Conservation (phyloP, 192 early-diverging fungal genomes). For the Backusella psychrophila region DNA sequence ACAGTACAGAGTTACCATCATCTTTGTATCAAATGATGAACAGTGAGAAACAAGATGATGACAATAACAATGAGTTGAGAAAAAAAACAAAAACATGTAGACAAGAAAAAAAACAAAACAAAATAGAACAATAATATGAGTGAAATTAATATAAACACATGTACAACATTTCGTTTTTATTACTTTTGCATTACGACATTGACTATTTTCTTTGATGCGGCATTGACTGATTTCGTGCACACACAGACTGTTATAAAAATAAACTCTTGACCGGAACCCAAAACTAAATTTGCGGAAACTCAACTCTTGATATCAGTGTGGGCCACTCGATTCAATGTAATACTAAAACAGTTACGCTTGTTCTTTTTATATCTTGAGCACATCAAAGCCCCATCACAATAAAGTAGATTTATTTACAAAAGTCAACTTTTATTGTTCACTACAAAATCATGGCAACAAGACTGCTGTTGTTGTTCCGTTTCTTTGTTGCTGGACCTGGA, state of each 20-base stretch:
- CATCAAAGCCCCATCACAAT: background rate
- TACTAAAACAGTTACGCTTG: background rate
- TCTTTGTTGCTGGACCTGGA: background rate
- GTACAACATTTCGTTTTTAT: no score
- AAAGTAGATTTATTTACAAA: no score
- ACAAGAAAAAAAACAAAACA: no score
- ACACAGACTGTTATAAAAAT: background rate
- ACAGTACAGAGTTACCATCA: background rate
- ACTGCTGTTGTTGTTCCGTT: background rate
- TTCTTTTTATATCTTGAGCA: background rate
- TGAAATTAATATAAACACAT: no score
- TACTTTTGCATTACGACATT: no score
- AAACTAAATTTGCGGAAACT: background rate
- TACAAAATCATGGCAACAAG: no score
- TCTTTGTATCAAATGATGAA: slow-evolving; percentile 1
- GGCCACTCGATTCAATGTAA: background rate
- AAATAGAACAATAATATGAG: no score
- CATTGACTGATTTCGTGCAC: background rate
- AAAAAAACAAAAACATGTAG: no score
- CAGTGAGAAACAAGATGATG: background rate
- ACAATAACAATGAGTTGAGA: background rate
- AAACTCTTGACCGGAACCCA: background rate
- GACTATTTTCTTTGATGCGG: no score
- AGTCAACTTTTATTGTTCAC: background rate
- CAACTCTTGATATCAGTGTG: background rate